These are phyloP conservation scores for Aquilaria sinensis DNA, from an alignment of 345 rosid genomes.

Conservation along the genomic window DNA sequence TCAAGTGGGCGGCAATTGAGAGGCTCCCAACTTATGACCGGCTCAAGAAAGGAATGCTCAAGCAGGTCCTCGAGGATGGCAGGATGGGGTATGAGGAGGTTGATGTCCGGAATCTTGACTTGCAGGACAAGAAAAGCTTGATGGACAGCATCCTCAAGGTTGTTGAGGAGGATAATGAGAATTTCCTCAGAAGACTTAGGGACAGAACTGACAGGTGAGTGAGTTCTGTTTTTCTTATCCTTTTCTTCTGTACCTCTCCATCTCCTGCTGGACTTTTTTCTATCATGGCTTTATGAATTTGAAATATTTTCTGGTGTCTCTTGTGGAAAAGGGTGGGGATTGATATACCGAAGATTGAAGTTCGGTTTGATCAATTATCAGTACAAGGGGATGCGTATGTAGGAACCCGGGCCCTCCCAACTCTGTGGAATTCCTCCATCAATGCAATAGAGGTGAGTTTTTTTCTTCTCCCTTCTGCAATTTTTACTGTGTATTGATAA, in stretches of 20 bases:
- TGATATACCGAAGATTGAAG: slow-evolving; percentile 45
- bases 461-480: background rate
- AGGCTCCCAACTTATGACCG: slow-evolving; percentile 51
- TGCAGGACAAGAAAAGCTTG: slow-evolving; percentile 29
- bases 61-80: slow-evolving; percentile 33
- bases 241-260: background rate
- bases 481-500: background rate
- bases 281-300: background rate
- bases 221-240: background rate
- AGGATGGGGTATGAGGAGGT: slow-evolving; percentile 32
- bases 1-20: slow-evolving; percentile 60
- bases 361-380: slow-evolving; percentile 35
- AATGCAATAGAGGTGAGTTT: slow-evolving; percentile 38
- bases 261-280: no score
- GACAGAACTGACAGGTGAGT: slow-evolving; percentile 49
- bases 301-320: background rate
- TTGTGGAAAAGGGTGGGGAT: slow-evolving; percentile 38
- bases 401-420: slow-evolving; percentile 53
- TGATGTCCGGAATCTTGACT: slow-evolving; percentile 37
- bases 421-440: slow-evolving; percentile 33
- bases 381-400: slow-evolving; percentile 51
- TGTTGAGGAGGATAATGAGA: slow-evolving; percentile 56
- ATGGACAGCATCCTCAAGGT: slow-evolving; percentile 40
- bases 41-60: slow-evolving; percentile 31
- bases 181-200: slow-evolving; percentile 33